Percentiles rank a stretch among this genome's conserved stretches.
phyloP scores from a whole-genome alignment of 225 moss, liverwort and hornwort genomes.

The Polytrichum formosum region DNA sequence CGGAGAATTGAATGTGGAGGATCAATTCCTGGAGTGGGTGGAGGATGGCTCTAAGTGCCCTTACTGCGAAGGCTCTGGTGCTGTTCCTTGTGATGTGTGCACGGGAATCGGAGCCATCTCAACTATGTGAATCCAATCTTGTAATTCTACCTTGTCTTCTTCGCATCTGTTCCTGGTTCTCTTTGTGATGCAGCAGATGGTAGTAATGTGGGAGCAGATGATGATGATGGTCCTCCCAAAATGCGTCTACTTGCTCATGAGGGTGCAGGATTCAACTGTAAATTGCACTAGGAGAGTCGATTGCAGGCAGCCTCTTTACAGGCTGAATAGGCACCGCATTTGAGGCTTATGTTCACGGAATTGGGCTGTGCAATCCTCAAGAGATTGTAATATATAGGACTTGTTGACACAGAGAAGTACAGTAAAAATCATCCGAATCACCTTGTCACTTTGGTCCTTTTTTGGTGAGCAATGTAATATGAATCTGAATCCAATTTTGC shows the following conservation, averaged over 20 bases:
- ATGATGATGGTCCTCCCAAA: background rate
- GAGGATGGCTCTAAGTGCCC: constrained; percentile 68
- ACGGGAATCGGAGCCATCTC: constrained; percentile 26
- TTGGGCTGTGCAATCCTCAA: constrained; percentile 1
- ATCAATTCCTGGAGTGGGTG: constrained; percentile 70
- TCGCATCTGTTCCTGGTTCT: background rate
- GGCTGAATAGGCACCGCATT: constrained; percentile 1
- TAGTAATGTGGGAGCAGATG: background rate
- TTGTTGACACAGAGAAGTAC: background rate
- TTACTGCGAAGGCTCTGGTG: constrained; percentile 60
- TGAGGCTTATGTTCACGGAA: constrained; percentile 3
- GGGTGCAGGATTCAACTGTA: background rate
- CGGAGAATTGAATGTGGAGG: constrained; percentile 92
- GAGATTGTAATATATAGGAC: constrained; percentile 3
- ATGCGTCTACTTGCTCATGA: background rate
- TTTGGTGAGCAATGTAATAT: too few relatives aligned
- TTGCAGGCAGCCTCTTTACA: background rate
- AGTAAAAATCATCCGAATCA: too few relatives aligned
- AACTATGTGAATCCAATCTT: constrained; percentile 11
- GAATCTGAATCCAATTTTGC: constrained; percentile 4
- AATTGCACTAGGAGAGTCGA: background rate
- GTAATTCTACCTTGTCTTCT: background rate
- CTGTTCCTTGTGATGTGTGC: constrained; percentile 51
- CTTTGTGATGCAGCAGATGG: background rate
- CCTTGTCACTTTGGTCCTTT: too few relatives aligned